A percentile compares a stretch with the other conserved stretches of the same genome.
Evolutionary conservation across 1,139 yeast genomes (phyloP).

Genomic region (Suhomyces taliae): DNA sequence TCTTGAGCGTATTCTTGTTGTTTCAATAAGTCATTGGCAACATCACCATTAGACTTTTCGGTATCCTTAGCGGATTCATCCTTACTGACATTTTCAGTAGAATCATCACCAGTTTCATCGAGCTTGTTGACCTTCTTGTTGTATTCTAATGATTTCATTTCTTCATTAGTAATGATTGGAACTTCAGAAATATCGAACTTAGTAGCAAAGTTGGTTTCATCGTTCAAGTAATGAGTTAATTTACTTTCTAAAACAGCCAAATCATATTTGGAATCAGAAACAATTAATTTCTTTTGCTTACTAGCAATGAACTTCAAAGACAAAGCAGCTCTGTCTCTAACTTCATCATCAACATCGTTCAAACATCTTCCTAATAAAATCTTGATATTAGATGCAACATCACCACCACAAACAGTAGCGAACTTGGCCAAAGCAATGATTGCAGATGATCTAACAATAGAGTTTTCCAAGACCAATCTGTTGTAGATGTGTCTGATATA

Average conservation of each 20-base stretch:
- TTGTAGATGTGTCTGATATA: slow-evolving; percentile 96
- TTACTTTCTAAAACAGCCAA: slow-evolving; percentile 75
- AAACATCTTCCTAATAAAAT: slow-evolving; percentile 80
- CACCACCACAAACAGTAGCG: slow-evolving; percentile 74
- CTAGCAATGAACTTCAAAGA: slow-evolving; percentile 66
- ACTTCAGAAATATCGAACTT: slow-evolving; percentile 74
- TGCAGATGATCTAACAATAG: slow-evolving; percentile 94
- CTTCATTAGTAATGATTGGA: slow-evolving; percentile 63
- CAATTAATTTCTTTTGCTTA: slow-evolving; percentile 55
- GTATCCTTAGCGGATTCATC: slow-evolving; percentile 15
- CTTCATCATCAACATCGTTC: slow-evolving; percentile 93
- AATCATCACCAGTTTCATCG: slow-evolving; percentile 30
- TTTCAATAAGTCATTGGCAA: slow-evolving; percentile 46
- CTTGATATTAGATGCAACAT: slow-evolving; percentile 66
- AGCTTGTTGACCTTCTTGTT: slow-evolving; percentile 58
- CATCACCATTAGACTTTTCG: slow-evolving; percentile 21
- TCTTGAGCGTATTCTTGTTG: slow-evolving; percentile 68
- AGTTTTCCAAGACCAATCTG: slow-evolving; percentile 93
- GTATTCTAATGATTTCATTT: slow-evolving; percentile 60
- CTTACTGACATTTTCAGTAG: slow-evolving; percentile 16
- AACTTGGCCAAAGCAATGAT: slow-evolving; percentile 90
- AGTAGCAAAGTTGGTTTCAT: slow-evolving; percentile 54
- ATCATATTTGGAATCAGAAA: slow-evolving; percentile 70
- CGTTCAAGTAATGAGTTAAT: slow-evolving; percentile 68
- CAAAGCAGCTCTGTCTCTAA: slow-evolving; percentile 94